Evolutionary conservation across 2,329 filamentous ascomycete species (phyloP).

Genomic region (Didymella pinodella): DNA sequence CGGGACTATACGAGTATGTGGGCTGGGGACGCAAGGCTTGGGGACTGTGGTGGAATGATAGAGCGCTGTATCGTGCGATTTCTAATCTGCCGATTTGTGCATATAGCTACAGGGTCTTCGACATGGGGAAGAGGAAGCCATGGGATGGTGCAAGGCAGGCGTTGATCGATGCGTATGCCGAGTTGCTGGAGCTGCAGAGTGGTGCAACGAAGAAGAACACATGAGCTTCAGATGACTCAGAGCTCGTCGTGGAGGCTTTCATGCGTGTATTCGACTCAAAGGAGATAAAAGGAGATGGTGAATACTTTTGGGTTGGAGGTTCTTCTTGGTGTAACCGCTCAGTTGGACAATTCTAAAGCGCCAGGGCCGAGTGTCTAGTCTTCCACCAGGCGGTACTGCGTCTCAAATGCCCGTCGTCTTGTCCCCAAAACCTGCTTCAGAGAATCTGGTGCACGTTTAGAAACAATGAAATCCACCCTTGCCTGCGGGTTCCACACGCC

Average conservation of each 20-base stretch:
- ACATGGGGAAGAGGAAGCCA: not conserved
- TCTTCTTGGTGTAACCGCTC: too few relatives aligned
- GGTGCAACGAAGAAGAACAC: not conserved
- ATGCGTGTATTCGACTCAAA: too few relatives aligned
- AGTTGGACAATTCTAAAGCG: not conserved
- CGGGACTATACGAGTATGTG: not conserved
- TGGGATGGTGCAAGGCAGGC: not conserved
- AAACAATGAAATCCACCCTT: conserved; percentile 7
- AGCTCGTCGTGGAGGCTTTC: too few relatives aligned
- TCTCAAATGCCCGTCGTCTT: not conserved
- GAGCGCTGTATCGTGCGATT: not conserved
- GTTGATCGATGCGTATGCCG: not conserved
- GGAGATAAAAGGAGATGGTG: too few relatives aligned
- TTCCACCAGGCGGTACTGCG: conserved; percentile 6
- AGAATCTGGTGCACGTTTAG: not conserved
- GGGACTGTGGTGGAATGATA: not conserved
- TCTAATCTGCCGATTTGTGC: not conserved
- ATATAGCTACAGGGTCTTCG: not conserved
- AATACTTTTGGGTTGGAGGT: too few relatives aligned
- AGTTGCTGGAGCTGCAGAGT: not conserved
- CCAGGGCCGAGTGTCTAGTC: not conserved
- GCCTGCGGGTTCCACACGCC: conserved; percentile 4
- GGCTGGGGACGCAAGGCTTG: not conserved
- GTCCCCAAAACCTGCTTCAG: not conserved
- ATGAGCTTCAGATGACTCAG: too few relatives aligned